Conservation (phyloP, 768 basidiomycete species). For the Lactifluus echinatus region DNA sequence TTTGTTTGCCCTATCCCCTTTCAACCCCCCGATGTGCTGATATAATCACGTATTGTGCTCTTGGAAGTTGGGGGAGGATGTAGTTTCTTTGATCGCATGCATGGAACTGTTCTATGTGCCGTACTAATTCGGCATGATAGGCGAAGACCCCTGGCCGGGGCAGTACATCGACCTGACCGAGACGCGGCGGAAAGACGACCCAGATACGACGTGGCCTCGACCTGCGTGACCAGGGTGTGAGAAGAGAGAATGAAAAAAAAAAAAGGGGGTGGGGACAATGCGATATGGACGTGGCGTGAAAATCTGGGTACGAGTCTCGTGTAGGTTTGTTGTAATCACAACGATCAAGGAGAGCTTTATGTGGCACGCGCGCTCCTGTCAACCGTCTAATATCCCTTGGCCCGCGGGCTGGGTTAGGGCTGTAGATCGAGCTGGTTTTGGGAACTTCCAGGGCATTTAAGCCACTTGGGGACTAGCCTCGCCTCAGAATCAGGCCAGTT, state of each 20-base stretch:
- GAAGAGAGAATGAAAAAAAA: background rate
- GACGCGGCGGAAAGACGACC: conserved; percentile 43
- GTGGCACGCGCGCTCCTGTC: conserved; percentile 5
- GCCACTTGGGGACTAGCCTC: conserved; percentile 1
- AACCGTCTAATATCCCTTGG: background rate
- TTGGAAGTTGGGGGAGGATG: background rate
- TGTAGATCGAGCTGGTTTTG: background rate
- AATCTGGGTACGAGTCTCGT: background rate
- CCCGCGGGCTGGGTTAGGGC: background rate
- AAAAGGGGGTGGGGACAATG: too few species aligned
- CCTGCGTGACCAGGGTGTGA: conserved; percentile 35
- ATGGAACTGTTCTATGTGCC: conserved; percentile 13
- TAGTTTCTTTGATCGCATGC: conserved; percentile 2
- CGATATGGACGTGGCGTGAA: background rate
- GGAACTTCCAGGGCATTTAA: background rate
- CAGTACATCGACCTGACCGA: conserved; percentile 71
- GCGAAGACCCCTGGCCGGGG: conserved; percentile 60
- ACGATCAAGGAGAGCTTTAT: background rate
- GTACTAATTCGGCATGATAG: conserved; percentile 29
- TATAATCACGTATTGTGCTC: background rate
- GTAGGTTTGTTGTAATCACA: conserved; percentile 8
- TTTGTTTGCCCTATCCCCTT: background rate
- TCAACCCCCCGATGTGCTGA: background rate
- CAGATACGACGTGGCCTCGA: conserved; percentile 63
- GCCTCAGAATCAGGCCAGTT: background rate